These are phyloP conservation scores for Wallacemonas sp. DNA, from an alignment of 208 protist species.

Conservation along the genomic window DNA sequence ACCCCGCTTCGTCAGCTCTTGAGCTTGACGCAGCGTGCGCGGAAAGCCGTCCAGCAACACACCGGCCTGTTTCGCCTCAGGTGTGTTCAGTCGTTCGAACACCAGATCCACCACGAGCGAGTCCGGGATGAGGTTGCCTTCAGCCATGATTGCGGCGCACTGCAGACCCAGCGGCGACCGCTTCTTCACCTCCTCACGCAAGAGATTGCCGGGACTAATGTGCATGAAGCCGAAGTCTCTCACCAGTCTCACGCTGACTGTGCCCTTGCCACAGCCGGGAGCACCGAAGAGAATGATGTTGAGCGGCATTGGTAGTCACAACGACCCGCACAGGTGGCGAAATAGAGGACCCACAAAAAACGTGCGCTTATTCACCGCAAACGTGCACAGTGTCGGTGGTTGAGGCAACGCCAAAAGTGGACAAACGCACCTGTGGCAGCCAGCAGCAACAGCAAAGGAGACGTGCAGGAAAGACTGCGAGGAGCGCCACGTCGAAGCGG, in stretches of 20 bases:
- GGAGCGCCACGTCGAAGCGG: neutral
- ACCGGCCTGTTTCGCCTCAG: conserved; percentile 39
- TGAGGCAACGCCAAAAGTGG: too few species aligned
- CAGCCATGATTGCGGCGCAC: conserved; percentile 48
- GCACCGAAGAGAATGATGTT: conserved; percentile 75
- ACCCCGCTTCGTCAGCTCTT: conserved; percentile 44
- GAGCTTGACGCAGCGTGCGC: conserved; percentile 88
- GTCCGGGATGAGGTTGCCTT: conserved; percentile 84
- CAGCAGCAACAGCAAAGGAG: neutral
- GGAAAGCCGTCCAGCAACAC: conserved; percentile 95
- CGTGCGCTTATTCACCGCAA: too few species aligned
- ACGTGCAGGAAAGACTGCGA: neutral
- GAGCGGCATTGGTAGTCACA: conserved; percentile 35
- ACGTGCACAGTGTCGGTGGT: too few species aligned
- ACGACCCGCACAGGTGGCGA: neutral
- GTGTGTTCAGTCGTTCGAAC: conserved; percentile 26
- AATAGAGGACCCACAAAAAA: conserved; percentile 1
- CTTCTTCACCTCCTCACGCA: conserved; percentile 84
- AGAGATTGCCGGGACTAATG: conserved; percentile 88
- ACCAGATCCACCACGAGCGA: conserved; percentile 77
- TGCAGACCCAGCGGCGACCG: conserved; percentile 52
- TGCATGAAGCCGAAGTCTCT: conserved; percentile 81
- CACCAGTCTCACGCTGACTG: conserved; percentile 82
- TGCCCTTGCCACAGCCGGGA: conserved; percentile 79
- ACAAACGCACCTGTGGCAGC: neutral